These are phyloP conservation scores for Antrodiella citrinella DNA, from an alignment of 768 basidiomycete species.

Conservation along the genomic window DNA sequence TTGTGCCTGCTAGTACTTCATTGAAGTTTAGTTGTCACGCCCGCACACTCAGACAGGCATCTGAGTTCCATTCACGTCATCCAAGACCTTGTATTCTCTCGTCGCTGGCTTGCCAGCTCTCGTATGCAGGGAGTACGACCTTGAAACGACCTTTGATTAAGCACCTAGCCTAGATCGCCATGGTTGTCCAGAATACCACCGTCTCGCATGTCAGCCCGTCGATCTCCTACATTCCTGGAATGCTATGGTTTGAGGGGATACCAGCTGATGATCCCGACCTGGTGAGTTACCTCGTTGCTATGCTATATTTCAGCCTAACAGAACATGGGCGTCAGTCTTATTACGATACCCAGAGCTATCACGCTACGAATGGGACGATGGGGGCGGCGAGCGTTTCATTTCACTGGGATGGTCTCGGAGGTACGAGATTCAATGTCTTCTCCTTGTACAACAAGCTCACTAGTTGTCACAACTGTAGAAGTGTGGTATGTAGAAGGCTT, in stretches of 20 bases:
- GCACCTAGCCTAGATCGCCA: no score
- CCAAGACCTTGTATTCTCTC: no score
- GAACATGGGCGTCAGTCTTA: background rate
- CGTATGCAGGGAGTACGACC: no score
- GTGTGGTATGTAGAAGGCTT: background rate
- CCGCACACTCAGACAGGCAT: no score
- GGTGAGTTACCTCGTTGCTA: slow-evolving; percentile 5
- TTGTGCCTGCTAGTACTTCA: no score
- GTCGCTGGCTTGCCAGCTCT: no score
- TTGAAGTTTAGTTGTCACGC: no score
- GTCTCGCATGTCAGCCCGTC: slow-evolving; percentile 16
- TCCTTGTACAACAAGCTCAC: background rate
- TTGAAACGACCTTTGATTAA: no score
- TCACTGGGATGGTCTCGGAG: slow-evolving; percentile 13
- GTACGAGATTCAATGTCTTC: background rate
- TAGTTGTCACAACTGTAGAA: background rate
- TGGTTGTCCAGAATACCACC: slow-evolving; percentile 12
- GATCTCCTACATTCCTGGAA: slow-evolving; percentile 15
- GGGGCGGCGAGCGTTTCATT: slow-evolving; percentile 9
- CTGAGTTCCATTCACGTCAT: no score
- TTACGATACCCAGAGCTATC: slow-evolving; percentile 10
- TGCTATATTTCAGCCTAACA: background rate
- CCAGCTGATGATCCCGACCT: slow-evolving; percentile 3
- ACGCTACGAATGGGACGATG: slow-evolving; percentile 9
- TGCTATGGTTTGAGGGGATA: slow-evolving; percentile 13